Evolutionary conservation across 1,139 yeast species (phyloP).

Genomic region (Pneumocystis jirovecii): DNA sequence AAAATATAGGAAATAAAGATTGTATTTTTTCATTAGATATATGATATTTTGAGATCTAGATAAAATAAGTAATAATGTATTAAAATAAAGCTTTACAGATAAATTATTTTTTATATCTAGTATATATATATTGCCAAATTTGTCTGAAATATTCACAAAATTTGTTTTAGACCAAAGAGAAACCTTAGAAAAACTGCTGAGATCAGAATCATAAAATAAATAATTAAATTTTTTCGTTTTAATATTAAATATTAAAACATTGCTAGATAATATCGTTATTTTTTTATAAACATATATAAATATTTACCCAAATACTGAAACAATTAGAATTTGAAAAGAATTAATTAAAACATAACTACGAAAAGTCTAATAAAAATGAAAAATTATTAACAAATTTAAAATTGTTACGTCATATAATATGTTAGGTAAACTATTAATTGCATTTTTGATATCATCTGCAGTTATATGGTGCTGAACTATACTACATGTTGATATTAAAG

Average conservation of each 20-base stretch:
- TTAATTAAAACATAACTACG: neutral
- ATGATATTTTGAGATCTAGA: neutral
- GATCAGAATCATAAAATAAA: neutral
- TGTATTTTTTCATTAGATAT: neutral
- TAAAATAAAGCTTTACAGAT: neutral
- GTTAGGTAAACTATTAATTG: neutral
- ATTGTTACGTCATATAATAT: neutral
- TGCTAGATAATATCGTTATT: neutral
- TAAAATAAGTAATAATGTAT: neutral
- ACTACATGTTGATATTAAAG: neutral
- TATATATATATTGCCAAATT: neutral
- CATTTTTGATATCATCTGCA: neutral
- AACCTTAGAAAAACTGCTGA: neutral
- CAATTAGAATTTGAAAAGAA: neutral
- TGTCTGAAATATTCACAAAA: neutral
- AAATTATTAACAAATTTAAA: neutral
- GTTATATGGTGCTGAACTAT: neutral
- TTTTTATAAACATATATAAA: neutral
- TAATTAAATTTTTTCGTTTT: neutral
- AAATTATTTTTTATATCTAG: neutral
- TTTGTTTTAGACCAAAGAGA: neutral
- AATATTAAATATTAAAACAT: neutral
- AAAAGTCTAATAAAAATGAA: neutral
- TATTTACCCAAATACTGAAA: neutral
- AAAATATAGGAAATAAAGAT: neutral